These are phyloP conservation scores for Hypoxylon rubiginosum DNA, from an alignment of 2,329 filamentous ascomycete species.

Conservation along the genomic window DNA sequence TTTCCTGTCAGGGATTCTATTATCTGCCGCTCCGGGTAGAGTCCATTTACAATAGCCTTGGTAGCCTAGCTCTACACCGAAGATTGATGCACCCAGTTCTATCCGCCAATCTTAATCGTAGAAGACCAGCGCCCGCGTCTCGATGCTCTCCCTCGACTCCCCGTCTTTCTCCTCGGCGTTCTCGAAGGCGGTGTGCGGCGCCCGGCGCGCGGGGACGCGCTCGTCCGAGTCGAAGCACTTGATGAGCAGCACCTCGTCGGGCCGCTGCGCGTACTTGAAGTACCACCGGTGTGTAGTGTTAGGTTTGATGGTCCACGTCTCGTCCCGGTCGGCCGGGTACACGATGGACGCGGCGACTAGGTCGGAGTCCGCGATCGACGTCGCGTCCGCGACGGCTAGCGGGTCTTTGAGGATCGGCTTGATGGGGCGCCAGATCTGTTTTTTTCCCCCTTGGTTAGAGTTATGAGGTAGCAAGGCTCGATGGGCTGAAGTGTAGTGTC, in stretches of 20 bases:
- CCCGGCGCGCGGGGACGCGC: conserved; percentile 62
- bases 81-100: not conserved
- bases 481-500: not conserved
- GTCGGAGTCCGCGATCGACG: conserved; percentile 56
- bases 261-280: conserved; percentile 63
- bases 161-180: conserved; percentile 60
- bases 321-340: conserved; percentile 52
- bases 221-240: conserved; percentile 70
- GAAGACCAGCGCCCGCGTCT: conserved; percentile 67
- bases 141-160: conserved; percentile 66
- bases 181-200: conserved; percentile 68
- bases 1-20: not conserved
- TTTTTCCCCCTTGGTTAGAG: conserved; percentile 26
- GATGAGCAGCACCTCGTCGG: conserved; percentile 67
- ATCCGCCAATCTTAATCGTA: conserved; percentile 50
- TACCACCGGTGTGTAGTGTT: conserved; percentile 62
- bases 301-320: conserved; percentile 57
- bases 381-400: conserved; percentile 57
- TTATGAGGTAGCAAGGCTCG: not conserved
- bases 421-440: conserved; percentile 62
- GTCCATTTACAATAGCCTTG: not conserved
- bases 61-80: not conserved
- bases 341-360: conserved; percentile 56
- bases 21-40: not conserved
- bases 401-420: conserved; percentile 61